Evolutionary conservation across 768 basidiomycete species (phyloP), one percentile per base, ranked within the genome.

Genomic region (Butyriboletus loyo): DNA sequence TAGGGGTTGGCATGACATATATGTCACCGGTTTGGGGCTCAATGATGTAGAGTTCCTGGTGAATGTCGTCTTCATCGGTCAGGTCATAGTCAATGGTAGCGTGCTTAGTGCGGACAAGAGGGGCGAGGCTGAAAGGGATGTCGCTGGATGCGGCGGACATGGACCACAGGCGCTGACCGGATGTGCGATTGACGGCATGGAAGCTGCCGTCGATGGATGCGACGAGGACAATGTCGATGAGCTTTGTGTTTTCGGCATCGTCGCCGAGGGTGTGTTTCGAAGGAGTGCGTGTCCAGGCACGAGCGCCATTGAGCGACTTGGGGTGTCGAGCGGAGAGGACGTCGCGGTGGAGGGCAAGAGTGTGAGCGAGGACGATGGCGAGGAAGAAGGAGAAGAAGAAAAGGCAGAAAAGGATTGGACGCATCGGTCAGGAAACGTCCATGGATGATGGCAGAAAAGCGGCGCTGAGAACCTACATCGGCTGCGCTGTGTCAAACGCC

Each of bases 11-110:
- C 73, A 92, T 85, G 54, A 97, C 84, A 68, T 89, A 98, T 58
- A 98, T 90, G 63, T 92, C 88, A 7, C 96, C 96, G 5, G 89
- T 87, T 75, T 94, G 89, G 0, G 96, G 96, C 64, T 98, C 96
- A 47, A 98, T 89, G 54, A 98, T 86, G 71, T 96, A 98, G 39
- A 87, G 81, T 66, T 92, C 91, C 60, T 83, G 81, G 25, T 73
- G 68, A 1, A 69, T 64, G 49, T 73, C 66, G 43, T 80, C 78
- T 56, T 86, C 85, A 54, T 78, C 77, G 11, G 70, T 76, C 40
- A 78, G 59, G 58, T 87, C 84, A 7, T 79, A 74, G 64, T 87
- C 82, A 41, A 75, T 64, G 39, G 83, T 72, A 11, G 77, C 66
- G 59, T 89, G 88, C 40, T 77, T 72, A 0, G 88, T 90, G 63